These are phyloP conservation scores for Speleostelium caveatum DNA, from an alignment of 78 protist genomes.

Conservation along the genomic window DNA sequence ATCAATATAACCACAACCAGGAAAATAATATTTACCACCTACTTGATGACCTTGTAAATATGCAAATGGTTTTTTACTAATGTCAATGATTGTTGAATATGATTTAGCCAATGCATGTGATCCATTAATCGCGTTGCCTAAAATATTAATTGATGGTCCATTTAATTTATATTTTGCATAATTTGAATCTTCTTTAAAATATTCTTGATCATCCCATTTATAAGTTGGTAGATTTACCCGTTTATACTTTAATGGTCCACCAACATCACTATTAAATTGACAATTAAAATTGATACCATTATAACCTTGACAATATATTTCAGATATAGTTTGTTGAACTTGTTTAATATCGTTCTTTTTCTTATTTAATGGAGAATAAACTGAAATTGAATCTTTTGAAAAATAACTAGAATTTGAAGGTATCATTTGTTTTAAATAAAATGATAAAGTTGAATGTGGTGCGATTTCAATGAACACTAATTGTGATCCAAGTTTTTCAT, in stretches of 20 bases:
- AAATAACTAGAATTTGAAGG: not conserved
- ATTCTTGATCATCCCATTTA: slow-evolving; percentile 14
- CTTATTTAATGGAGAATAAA: not conserved
- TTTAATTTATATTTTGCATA: not conserved
- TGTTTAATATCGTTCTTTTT: not conserved
- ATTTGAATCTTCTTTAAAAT: not conserved
- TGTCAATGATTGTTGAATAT: slow-evolving; percentile 1
- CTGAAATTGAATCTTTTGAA: not conserved
- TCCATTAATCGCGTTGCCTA: not conserved
- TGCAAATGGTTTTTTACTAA: not conserved
- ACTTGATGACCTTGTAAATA: slow-evolving; percentile 13
- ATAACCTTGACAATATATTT: slow-evolving; percentile 6
- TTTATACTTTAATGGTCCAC: not conserved
- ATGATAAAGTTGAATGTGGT: slow-evolving; percentile 38
- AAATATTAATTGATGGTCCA: slow-evolving; percentile 1
- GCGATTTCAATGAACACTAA: slow-evolving; percentile 15
- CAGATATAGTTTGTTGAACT: not conserved
- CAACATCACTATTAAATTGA: not conserved
- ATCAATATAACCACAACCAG: slow-evolving; percentile 4
- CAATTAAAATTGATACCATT: not conserved
- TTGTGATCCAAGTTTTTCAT: not conserved
- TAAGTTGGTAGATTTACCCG: not conserved
- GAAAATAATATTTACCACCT: not conserved
- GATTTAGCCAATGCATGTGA: not conserved
- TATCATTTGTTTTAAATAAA: not conserved